phyloP scores from a whole-genome alignment of 345 rosid genomes.

The rapeseed (Brassica napus) region DNA sequence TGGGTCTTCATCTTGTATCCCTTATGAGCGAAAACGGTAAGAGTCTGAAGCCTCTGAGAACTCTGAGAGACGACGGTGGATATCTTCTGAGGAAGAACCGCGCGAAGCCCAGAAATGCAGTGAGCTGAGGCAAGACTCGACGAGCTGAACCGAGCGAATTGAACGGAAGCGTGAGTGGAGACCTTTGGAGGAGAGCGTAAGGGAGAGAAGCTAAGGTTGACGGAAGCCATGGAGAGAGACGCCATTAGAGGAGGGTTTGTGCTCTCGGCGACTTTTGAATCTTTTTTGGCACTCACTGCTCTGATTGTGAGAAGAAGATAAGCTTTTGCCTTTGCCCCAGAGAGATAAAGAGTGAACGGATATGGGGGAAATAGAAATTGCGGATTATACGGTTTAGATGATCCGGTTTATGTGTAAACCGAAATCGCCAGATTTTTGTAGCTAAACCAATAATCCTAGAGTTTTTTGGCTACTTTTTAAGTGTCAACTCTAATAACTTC shows the following conservation, averaged over 20 bases:
- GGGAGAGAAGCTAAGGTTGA: slow-evolving; percentile 41
- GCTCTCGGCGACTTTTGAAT: slow-evolving; percentile 24
- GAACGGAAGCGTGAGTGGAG: slow-evolving; percentile 41
- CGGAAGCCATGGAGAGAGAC: slow-evolving; percentile 48
- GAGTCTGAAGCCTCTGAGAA: slow-evolving; percentile 47
- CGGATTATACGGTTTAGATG: neutral
- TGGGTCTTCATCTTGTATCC: slow-evolving; percentile 98
- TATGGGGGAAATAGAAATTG: neutral
- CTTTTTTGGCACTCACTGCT: slow-evolving; percentile 25
- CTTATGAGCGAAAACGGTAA: slow-evolving; percentile 73
- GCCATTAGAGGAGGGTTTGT: slow-evolving; percentile 56
- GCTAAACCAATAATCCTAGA: neutral
- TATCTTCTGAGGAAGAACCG: slow-evolving; percentile 43
- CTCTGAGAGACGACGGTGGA: slow-evolving; percentile 31
- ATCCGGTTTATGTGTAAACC: slow-evolving; percentile 6
- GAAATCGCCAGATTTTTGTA: neutral
- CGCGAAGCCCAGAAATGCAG: slow-evolving; percentile 54
- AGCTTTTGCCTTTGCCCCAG: slow-evolving; percentile 18
- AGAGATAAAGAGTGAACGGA: slow-evolving; percentile 13
- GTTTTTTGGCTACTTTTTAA: too few species aligned
- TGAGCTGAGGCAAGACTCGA: slow-evolving; percentile 54
- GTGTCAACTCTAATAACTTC: too few species aligned
- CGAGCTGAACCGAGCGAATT: slow-evolving; percentile 47
- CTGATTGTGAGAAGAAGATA: slow-evolving; percentile 26
- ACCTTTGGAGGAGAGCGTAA: slow-evolving; percentile 33